Conservation (phyloP, 2,329 filamentous ascomycete species). For the Botrytis sinoallii region DNA sequence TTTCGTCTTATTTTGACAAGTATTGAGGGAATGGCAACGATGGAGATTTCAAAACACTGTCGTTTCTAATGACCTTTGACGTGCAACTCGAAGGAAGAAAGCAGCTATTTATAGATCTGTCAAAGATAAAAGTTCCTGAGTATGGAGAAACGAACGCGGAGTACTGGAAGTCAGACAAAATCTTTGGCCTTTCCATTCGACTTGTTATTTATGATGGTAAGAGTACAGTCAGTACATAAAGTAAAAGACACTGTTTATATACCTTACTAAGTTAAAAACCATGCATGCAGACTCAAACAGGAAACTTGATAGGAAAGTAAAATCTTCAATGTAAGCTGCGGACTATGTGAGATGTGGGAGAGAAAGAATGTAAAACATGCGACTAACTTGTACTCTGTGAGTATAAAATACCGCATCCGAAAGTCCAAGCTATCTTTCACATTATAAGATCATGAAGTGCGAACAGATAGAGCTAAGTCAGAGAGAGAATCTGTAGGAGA, state of each 20-base stretch:
- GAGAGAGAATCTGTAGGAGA: neutral
- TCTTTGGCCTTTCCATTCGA: neutral
- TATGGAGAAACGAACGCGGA: neutral
- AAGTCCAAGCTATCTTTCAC: neutral
- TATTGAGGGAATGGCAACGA: neutral
- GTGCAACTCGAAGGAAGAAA: too few relatives aligned
- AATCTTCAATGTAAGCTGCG: neutral
- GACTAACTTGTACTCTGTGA: neutral
- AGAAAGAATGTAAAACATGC: neutral
- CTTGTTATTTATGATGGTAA: too few relatives aligned
- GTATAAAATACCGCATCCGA: neutral
- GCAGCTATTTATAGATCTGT: too few relatives aligned
- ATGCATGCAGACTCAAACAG: accelerated
- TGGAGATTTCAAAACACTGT: neutral
- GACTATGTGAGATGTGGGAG: neutral
- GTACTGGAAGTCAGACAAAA: neutral
- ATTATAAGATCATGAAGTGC: neutral
- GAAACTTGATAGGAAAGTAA: neutral
- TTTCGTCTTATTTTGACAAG: neutral
- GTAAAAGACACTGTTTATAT: neutral
- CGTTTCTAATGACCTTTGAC: too few relatives aligned
- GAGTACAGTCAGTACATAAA: too few relatives aligned
- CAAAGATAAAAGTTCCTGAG: neutral
- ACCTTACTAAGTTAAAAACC: accelerated
- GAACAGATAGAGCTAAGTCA: neutral